Base-by-base conservation (phyloP, 257 asterid species). In the Anisodus acutangulus region DNA sequence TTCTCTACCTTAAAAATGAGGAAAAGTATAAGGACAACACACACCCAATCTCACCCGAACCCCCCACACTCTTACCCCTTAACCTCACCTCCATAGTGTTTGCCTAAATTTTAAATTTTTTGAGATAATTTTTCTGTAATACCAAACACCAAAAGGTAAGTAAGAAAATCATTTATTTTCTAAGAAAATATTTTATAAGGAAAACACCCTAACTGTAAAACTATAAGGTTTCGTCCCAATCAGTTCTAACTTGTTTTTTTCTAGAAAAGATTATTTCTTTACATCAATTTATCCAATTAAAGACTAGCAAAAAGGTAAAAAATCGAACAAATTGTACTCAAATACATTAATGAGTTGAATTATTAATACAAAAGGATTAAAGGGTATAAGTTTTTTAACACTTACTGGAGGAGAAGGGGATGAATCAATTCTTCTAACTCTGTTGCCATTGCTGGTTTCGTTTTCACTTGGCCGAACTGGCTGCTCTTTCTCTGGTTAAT, bases 361-460 rank as follows among this genome's bases (percentile, higher is more conserved):
- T 8, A 63, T 37, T 2, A 51, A 39, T 11, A 37, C 5, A 59
- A 47, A 2, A 22, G 3, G 67, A 41, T 35, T 66, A 11, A 31
- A 10, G 10, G 22, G 51, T 1, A 54, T 6, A 41, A 6, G 59
- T 3, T 22, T 22, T 22, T 43, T 7, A 39, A 17, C 9, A 79
- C 87, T 88, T 88, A 96, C 99, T 37, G 93, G 94, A 10, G 92
- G 95, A 84, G 98, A 92, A 80, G 97, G 95, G 76, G 95, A 88
- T 6, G 97, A 87, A 94, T 69, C 85, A 96, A 94, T 88, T 96
- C 98, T 88, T 96, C 97, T 82, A 94, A 90, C 92, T 96, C 98
- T 82, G 97, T 93, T 88, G 98, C 97, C 99, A 94, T 96, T 35
- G 85, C 63, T 79, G 1, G 0, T 12, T 60, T 62, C 15, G 45